Evolutionary conservation across 257 asterid genomes (phyloP).

Genomic region (Rauvolfia tetraphylla): DNA sequence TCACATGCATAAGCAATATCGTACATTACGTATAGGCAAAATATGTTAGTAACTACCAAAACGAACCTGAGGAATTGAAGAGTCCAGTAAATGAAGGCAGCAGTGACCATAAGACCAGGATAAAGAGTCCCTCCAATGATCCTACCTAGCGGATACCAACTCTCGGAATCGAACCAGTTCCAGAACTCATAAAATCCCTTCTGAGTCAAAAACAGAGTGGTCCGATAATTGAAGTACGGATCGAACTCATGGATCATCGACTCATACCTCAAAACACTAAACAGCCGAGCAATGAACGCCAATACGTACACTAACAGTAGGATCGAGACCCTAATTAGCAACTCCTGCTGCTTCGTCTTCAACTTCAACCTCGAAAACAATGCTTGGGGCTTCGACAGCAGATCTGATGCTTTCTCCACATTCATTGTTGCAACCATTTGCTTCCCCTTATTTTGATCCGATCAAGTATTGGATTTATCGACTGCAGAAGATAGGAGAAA

Average conservation of each 20-base stretch:
- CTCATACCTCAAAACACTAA: constrained; percentile 94
- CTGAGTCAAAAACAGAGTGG: constrained; percentile 71
- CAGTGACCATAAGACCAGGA: constrained; percentile 99
- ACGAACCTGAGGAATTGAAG: constrained; percentile 72
- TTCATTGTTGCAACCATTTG: constrained; percentile 15
- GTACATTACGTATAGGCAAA: background rate
- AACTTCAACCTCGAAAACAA: constrained; percentile 46
- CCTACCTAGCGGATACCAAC: constrained; percentile 98
- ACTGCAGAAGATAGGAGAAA: background rate
- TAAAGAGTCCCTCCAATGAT: constrained; percentile 93
- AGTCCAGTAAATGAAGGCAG: constrained; percentile 85
- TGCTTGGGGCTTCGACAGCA: constrained; percentile 18
- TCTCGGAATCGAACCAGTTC: constrained; percentile 99
- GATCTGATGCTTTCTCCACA: constrained; percentile 24
- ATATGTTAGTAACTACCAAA: background rate
- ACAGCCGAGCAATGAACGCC: constrained; percentile 82
- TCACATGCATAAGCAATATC: background rate
- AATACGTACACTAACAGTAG: constrained; percentile 69
- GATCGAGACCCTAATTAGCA: constrained; percentile 76
- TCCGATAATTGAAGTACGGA: constrained; percentile 96
- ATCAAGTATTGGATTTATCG: background rate
- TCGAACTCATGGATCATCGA: constrained; percentile 99
- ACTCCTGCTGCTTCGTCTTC: constrained; percentile 96
- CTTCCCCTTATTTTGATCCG: background rate
- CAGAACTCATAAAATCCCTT: constrained; percentile 90